Evolutionary conservation across 768 basidiomycete genomes (phyloP).

Genomic region (Lactifluus hygrophoroides): DNA sequence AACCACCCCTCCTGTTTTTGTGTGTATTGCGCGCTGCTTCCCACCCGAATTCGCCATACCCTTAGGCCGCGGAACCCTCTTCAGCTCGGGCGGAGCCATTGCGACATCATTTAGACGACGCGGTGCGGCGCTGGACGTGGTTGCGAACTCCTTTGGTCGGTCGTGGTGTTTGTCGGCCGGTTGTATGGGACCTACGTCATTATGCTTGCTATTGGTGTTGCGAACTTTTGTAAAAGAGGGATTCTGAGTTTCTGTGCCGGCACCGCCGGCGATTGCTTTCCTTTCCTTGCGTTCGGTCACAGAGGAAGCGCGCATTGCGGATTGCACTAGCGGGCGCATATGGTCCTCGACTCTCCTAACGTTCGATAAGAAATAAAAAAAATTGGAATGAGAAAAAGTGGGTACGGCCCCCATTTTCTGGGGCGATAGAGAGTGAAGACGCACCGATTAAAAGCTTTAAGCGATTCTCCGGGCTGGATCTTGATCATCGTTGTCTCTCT

Average conservation of each 20-base stretch:
- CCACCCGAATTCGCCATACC: not conserved
- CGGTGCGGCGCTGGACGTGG: constrained; percentile 44
- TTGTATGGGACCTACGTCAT: not conserved
- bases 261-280: constrained; percentile 23
- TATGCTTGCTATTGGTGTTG: not conserved
- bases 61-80: constrained; percentile 37
- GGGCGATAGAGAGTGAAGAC: constrained; percentile 15
- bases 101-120: constrained; percentile 65
- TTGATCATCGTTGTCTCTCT: constrained; percentile 21
- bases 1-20: constrained; percentile 35
- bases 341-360: constrained; percentile 64
- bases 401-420: not conserved
- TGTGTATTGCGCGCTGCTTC: not conserved
- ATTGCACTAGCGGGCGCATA: constrained; percentile 55
- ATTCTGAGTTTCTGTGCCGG: constrained; percentile 11
- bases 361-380: not conserved
- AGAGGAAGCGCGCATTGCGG: constrained; percentile 51
- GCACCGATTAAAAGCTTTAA: constrained; percentile 70
- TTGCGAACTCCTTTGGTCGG: constrained; percentile 40
- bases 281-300: constrained; percentile 38
- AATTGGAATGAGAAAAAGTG: not conserved
- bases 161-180: constrained; percentile 7
- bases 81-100: constrained; percentile 57
- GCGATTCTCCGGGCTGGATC: constrained; percentile 61
- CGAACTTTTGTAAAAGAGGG: not conserved